These are phyloP conservation scores for Elsinoe batatas DNA, from an alignment of 2,329 filamentous ascomycete species.

Conservation along the genomic window DNA sequence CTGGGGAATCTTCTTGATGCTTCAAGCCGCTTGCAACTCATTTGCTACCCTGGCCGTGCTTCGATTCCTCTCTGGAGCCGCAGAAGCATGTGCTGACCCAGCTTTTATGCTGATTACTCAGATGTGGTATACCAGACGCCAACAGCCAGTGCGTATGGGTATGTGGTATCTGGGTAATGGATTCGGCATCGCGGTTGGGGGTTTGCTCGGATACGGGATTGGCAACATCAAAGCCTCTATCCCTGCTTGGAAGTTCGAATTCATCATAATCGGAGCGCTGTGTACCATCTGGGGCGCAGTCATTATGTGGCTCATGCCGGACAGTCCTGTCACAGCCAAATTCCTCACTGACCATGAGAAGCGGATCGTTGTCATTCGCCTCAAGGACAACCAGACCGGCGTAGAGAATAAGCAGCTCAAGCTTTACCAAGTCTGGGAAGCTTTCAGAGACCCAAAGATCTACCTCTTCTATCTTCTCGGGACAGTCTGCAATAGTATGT, in stretches of 20 bases:
- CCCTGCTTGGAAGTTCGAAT: constrained; percentile 55
- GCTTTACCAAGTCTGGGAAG: constrained; percentile 44
- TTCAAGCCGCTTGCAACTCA: constrained; percentile 17
- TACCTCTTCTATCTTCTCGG: constrained; percentile 46
- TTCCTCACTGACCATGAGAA: constrained; percentile 42
- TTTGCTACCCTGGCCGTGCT: constrained; percentile 46
- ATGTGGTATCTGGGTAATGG: constrained; percentile 50
- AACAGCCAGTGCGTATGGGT: constrained; percentile 50
- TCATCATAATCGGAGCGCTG: constrained; percentile 47
- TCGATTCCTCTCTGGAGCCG: constrained; percentile 45
- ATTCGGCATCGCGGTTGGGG: constrained; percentile 47
- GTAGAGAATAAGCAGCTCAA: constrained; percentile 48
- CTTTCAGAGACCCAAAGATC: constrained; percentile 47
- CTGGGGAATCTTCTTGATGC: constrained; percentile 35
- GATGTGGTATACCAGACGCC: constrained; percentile 52
- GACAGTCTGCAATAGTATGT: constrained; percentile 39
- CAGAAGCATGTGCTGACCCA: constrained; percentile 47
- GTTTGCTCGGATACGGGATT: constrained; percentile 43
- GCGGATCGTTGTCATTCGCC: constrained; percentile 42
- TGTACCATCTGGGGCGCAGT: constrained; percentile 49
- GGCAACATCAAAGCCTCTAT: constrained; percentile 48
- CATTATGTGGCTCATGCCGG: constrained; percentile 48
- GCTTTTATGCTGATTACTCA: constrained; percentile 53
- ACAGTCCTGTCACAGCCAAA: constrained; percentile 45
- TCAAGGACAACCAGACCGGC: constrained; percentile 48